phyloP scores from a whole-genome alignment of 108 stramenopile species.

The Cyclostephanos tholiformis region DNA sequence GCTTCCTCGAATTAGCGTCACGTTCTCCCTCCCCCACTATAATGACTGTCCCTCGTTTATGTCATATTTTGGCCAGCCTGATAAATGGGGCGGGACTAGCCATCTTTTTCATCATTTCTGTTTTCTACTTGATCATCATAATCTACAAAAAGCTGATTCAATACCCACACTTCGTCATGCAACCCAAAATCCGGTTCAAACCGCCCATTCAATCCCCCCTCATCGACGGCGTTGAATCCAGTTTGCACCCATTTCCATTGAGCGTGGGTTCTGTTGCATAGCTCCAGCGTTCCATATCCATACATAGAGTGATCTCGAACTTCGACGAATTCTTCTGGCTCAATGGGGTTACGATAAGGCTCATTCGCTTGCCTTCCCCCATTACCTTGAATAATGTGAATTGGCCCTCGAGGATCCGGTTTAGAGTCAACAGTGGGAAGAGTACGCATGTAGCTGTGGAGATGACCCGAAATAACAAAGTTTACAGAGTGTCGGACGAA shows the following conservation, averaged over 20 bases:
- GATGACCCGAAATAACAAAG: slow-evolving; percentile 87
- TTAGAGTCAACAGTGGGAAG: slow-evolving; percentile 57
- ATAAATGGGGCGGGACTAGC: neutral
- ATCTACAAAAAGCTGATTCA: slow-evolving; percentile 33
- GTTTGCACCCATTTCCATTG: slow-evolving; percentile 77
- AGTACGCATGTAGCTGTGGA: slow-evolving; percentile 91
- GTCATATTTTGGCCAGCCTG: too few species aligned
- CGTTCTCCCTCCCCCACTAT: too few species aligned
- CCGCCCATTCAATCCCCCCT: slow-evolving; percentile 5
- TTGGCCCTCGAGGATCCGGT: slow-evolving; percentile 56
- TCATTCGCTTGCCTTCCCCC: slow-evolving; percentile 90
- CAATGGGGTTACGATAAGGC: slow-evolving; percentile 55
- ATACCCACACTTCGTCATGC: slow-evolving; percentile 36
- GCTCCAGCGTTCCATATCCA: slow-evolving; percentile 80
- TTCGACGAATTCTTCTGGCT: slow-evolving; percentile 82
- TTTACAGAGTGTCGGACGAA: slow-evolving; percentile 84
- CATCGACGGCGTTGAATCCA: slow-evolving; percentile 21
- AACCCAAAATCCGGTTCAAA: slow-evolving; percentile 20
- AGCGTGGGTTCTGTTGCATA: slow-evolving; percentile 77
- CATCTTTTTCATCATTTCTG: neutral
- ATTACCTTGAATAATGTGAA: slow-evolving; percentile 92
- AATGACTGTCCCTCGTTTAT: too few species aligned
- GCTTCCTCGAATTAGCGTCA: too few species aligned
- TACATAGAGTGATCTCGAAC: slow-evolving; percentile 83
- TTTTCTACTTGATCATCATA: slow-evolving; percentile 13